Evolutionary conservation across 129 eudicot species (phyloP).

Genomic region (Ambrosia trifida): DNA sequence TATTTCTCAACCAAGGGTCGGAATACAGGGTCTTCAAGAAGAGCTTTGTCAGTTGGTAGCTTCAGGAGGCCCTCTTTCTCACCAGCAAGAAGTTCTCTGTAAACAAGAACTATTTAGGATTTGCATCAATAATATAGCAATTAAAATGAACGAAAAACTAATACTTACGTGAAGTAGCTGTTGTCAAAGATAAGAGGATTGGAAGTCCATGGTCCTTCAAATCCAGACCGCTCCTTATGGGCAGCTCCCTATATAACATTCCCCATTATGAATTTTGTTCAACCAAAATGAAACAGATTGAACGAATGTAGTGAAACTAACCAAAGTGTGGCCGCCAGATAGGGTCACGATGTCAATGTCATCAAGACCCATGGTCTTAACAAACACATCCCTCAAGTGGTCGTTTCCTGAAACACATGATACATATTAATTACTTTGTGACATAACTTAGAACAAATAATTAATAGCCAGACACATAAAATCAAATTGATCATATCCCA

Average conservation of each 20-base stretch:
- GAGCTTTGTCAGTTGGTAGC: constrained; percentile 79
- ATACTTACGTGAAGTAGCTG: constrained; percentile 72
- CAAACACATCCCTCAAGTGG: constrained; percentile 66
- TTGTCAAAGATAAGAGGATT: constrained; percentile 80
- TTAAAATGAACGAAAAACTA: background rate
- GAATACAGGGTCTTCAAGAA: constrained; percentile 67
- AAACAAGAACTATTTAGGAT: background rate
- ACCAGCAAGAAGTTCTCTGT: constrained; percentile 80
- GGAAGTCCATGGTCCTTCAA: constrained; percentile 81
- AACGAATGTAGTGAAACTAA: background rate
- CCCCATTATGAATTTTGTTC: background rate
- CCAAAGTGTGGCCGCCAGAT: constrained; percentile 90
- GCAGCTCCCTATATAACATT: constrained; percentile 62
- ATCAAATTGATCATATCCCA: background rate
- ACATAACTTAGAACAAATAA: background rate
- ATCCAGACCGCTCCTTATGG: constrained; percentile 87
- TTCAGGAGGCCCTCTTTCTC: constrained; percentile 81
- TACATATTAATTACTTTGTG: background rate
- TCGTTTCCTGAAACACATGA: constrained; percentile 47
- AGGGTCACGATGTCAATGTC: constrained; percentile 81
- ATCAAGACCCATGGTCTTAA: constrained; percentile 65
- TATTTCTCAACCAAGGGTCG: constrained; percentile 75
- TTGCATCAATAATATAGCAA: background rate
- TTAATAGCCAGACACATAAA: background rate
- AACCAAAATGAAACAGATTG: background rate